phyloP scores from a whole-genome alignment of 345 rosid genomes.

The Ceriops tagal region DNA sequence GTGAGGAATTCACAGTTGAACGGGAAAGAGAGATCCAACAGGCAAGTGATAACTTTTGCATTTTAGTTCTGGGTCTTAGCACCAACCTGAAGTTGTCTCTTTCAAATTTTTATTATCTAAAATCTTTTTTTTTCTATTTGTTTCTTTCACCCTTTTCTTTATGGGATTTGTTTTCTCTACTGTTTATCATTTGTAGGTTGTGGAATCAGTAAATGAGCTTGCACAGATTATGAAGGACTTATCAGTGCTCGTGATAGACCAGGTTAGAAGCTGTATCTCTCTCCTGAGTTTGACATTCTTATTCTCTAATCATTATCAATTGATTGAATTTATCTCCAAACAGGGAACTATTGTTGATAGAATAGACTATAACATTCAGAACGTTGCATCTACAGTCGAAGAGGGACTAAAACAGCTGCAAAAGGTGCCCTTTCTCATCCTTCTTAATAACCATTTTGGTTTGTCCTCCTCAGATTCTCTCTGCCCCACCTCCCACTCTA shows the following conservation, averaged over 20 bases:
- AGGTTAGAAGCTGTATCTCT: constrained; percentile 44
- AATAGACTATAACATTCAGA: constrained; percentile 89
- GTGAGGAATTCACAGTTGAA: constrained; percentile 73
- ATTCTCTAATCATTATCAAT: background rate
- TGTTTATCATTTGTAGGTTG: constrained; percentile 50
- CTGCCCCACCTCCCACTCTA: background rate
- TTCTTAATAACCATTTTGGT: background rate
- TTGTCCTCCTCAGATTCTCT: background rate
- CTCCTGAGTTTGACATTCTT: background rate
- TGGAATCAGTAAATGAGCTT: constrained; percentile 90
- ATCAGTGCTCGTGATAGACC: constrained; percentile 93
- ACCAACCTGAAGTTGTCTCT: background rate
- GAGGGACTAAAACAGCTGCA: constrained; percentile 91
- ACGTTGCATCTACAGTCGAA: constrained; percentile 78
- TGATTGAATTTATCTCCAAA: constrained; percentile 17
- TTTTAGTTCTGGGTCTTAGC: constrained; percentile 1
- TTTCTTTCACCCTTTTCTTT: background rate
- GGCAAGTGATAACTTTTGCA: constrained; percentile 39
- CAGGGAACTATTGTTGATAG: constrained; percentile 97
- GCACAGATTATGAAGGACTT: constrained; percentile 99
- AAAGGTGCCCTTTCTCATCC: constrained; percentile 49
- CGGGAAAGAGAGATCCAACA: constrained; percentile 97
- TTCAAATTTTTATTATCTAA: background rate
- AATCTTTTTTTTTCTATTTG: background rate
- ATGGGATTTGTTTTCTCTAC: background rate